Conservation (phyloP, 306 rosid genomes). For the Hylodesmum podocarpum region DNA sequence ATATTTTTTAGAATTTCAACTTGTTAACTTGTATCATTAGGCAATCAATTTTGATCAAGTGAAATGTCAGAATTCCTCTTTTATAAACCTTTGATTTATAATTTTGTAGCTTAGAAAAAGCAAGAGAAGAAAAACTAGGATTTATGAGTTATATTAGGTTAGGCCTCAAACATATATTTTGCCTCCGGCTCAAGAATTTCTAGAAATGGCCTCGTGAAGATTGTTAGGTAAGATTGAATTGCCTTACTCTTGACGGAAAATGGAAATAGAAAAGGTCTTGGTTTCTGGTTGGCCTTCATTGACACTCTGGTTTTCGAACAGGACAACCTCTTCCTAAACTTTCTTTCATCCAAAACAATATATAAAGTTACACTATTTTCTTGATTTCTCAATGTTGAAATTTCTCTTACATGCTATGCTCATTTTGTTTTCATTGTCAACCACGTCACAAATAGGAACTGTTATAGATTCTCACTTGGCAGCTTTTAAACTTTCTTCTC, state of each 20-base stretch:
- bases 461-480: neutral
- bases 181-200: neutral
- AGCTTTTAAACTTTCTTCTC: neutral
- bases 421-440: constrained; percentile 1
- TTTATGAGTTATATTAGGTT: neutral
- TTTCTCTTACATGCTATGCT: neutral
- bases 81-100: neutral
- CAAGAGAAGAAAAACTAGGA: neutral
- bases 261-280: neutral
- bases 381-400: neutral
- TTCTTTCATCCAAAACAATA: neutral
- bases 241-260: neutral
- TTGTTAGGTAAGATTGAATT: neutral
- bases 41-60: neutral
- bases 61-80: neutral
- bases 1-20: no score
- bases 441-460: neutral
- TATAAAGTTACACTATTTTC: neutral
- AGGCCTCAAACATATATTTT: neutral
- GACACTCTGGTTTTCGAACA: neutral
- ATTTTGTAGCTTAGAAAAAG: neutral
- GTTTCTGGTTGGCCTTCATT: neutral
- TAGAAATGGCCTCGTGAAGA: neutral
- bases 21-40: neutral
- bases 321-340: neutral